Conservation (phyloP, 495 filamentous ascomycete species). For the Penicillium coprophilum region DNA sequence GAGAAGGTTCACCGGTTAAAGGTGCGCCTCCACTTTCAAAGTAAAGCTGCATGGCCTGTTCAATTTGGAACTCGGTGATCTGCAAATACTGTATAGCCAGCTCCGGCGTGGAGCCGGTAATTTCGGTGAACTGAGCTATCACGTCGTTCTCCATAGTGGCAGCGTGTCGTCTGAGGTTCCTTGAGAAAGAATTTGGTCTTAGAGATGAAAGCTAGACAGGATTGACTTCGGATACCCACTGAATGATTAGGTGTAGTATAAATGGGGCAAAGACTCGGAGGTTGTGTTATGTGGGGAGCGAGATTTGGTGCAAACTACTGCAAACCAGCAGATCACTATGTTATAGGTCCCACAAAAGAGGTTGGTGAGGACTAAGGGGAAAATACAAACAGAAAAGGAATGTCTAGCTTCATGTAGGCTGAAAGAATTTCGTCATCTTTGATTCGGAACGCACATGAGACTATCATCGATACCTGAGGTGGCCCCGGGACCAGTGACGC, state of each 20-base stretch:
- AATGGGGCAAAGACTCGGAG: slow-evolving; percentile 11
- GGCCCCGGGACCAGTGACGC: neutral
- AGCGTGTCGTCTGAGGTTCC: neutral
- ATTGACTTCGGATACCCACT: slow-evolving; percentile 2
- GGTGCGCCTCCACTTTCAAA: slow-evolving; percentile 73
- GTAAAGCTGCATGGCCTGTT: slow-evolving; percentile 85
- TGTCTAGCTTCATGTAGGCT: neutral
- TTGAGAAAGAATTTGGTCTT: slow-evolving; percentile 44
- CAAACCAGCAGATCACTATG: slow-evolving; percentile 28
- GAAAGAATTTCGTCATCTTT: slow-evolving; percentile 6
- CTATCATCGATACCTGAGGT: slow-evolving; percentile 14
- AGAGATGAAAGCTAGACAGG: slow-evolving; percentile 41
- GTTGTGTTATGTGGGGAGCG: slow-evolving; percentile 20
- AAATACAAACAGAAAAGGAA: slow-evolving; percentile 1
- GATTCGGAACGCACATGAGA: neutral
- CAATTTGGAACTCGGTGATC: slow-evolving; percentile 75
- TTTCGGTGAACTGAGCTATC: slow-evolving; percentile 52
- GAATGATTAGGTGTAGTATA: slow-evolving; percentile 18
- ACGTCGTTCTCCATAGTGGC: slow-evolving; percentile 64
- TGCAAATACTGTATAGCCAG: slow-evolving; percentile 76
- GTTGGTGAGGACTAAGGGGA: slow-evolving; percentile 1
- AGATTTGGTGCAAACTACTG: slow-evolving; percentile 39
- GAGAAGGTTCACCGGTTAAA: slow-evolving; percentile 41
- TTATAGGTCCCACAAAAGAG: slow-evolving; percentile 6
- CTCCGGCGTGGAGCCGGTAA: slow-evolving; percentile 65